Percentiles rank a stretch among this genome's conserved stretches.
phyloP scores from a whole-genome alignment of 331 rosid genomes.

The Saraca asoca region DNA sequence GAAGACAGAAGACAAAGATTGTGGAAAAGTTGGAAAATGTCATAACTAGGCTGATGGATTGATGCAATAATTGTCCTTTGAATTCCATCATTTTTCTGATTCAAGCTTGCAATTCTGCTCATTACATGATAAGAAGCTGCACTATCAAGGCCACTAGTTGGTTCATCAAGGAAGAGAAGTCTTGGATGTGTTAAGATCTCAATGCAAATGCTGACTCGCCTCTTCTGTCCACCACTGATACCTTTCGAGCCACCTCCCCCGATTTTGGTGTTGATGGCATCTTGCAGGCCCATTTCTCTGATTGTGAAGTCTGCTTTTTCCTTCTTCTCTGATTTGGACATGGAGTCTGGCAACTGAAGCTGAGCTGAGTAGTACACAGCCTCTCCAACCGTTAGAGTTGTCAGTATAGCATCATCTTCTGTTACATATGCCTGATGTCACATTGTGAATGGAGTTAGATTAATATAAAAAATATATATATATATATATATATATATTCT shows the following conservation, averaged over 20 bases:
- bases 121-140: conserved; percentile 70
- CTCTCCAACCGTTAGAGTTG: conserved; percentile 59
- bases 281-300: conserved; percentile 68
- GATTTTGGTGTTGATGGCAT: conserved; percentile 52
- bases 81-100: conserved; percentile 26
- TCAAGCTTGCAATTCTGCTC: conserved; percentile 47
- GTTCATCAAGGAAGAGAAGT: conserved; percentile 73
- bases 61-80: conserved; percentile 53
- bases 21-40: conserved; percentile 56
- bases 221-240: conserved; percentile 62
- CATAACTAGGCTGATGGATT: conserved; percentile 66
- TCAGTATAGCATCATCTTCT: conserved; percentile 58
- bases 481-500: too few species aligned
- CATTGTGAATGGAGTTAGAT: neutral
- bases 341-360: conserved; percentile 60
- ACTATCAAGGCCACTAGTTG: conserved; percentile 69
- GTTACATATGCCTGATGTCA: conserved; percentile 60
- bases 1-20: conserved; percentile 61
- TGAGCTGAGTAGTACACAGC: conserved; percentile 64
- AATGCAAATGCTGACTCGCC: conserved; percentile 64
- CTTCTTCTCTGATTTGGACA: conserved; percentile 50
- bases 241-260: conserved; percentile 67
- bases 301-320: conserved; percentile 60
- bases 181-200: conserved; percentile 59
- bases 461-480: too few species aligned